Base-by-base conservation (phyloP, 2,329 filamentous ascomycete genomes). In the Elsinoe necatrix region DNA sequence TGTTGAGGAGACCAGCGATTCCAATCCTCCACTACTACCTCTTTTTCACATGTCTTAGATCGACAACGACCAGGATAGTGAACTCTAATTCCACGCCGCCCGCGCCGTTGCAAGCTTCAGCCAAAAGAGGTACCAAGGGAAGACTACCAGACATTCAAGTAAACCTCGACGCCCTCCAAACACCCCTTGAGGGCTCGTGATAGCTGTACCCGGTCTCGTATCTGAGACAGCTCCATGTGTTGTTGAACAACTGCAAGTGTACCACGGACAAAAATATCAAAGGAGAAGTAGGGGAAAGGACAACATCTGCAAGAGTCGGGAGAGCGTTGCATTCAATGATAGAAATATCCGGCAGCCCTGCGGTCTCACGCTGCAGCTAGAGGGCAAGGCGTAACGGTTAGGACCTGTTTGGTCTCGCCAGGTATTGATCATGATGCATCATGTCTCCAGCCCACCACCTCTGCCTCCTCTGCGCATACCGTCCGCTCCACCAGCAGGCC, bases 241-340 rank as follows among this genome's bases (percentile, higher is more conserved):
- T 35, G 31, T 29, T 39, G 48, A 16, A 37, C 20, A 52, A 52
- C 31, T 23, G n/a, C 29, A 52, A 18, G 18, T 27, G 20, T 29
- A 29, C 12, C 29, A 23, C 16, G 29, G 25, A 29, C 29, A 34
- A 29, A 11, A 20, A 20, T 21, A 29, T 29, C 20, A 35, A 34
- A 27, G 34, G 34, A 37, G 34, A 37, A 37, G 9, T 37, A 37
- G 34, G 48, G 29, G 20, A 35, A 52, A 21, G 20, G 48, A 52
- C 29, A 52, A 48, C 6, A 27, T 8, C 48, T 52, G 48, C 48
- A 52, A 52, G 48, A 52, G 48, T 52, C 20, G 48, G 48, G 48
- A 52, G 31, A 52, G 48, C 48, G 48, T 52, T 52, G 48, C 48
- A 39, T 39, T 52, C 48, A 52, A 52, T 52, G 48, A 52, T 27